Base-by-base conservation (phyloP, 345 rosid genomes). In the Brassica incana region DNA sequence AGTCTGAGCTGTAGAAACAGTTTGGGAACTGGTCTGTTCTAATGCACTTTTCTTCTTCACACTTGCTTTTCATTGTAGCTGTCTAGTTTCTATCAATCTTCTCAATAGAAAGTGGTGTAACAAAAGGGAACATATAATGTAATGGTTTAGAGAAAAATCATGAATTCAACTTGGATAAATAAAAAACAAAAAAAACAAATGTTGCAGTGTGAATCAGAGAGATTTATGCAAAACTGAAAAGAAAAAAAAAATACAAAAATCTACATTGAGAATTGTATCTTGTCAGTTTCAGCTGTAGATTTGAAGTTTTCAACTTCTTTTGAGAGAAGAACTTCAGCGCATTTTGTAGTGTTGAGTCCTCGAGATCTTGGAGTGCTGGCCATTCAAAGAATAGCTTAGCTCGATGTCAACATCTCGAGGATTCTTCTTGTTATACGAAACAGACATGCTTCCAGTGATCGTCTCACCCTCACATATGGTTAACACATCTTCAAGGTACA, bases 391-490 rank as follows among this genome's bases (percentile, higher is more conserved):
- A 82, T 90, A 95, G 67, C 85, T 88, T 63, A 95, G 86, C 85
- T 79, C 86, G 75, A 91, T 95, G 82, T 95, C 98, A 15, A 91
- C 78, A 52, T 93, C 99, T 65, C 98, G 92, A 6, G 97, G 98
- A 84, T 95, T 93, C 86, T 87, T 93, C 85, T 88, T 89, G 90
- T 93, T 93, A 68, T 84, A 90, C 18, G 97, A 86, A 73, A 93
- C 95, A 2, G 98, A 87, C 97, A 95, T 87, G 88, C 88, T 90
- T 71, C 99, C 99, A 33, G 67, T 81, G 38, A 95, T 60, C 15
- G 92, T 83, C 86, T 95, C 99, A 33, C 97, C 98, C 83, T 95
- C 91, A 38, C 99, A 91, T 38, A 93, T 85, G 27, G 97, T 93
- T 25, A 95, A 71, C 73, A 95, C 97, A 67, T 95, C 99, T 80